Evolutionary conservation across 2,329 filamentous ascomycete genomes (phyloP).

Genomic region (Phoma sp.): DNA sequence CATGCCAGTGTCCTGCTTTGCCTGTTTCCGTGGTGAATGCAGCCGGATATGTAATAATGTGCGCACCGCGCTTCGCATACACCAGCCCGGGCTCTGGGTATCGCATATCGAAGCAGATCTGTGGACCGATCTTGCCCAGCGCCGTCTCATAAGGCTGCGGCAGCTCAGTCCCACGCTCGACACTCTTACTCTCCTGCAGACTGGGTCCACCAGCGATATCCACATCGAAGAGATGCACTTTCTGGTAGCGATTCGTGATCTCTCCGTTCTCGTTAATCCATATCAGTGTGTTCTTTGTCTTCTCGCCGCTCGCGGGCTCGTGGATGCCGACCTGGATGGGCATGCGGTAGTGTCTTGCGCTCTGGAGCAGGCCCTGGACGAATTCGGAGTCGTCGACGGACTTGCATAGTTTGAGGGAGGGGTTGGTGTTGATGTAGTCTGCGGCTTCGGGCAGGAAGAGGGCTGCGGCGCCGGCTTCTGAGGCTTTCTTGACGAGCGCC

Average conservation of each 20-base stretch:
- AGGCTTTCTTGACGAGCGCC: conserved; percentile 73
- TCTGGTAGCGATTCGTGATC: conserved; percentile 75
- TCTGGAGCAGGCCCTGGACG: conserved; percentile 73
- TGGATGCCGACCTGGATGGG: conserved; percentile 89
- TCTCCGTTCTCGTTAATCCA: conserved; percentile 69
- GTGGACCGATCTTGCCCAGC: conserved; percentile 75
- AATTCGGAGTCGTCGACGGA: conserved; percentile 72
- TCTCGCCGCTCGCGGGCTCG: conserved; percentile 52
- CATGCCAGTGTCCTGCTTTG: conserved; percentile 78
- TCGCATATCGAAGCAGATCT: conserved; percentile 90
- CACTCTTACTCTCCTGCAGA: conserved; percentile 69
- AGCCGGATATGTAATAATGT: conserved; percentile 84
- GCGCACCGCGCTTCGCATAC: conserved; percentile 69
- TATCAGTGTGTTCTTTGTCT: conserved; percentile 68
- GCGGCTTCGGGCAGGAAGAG: conserved; percentile 92
- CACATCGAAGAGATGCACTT: conserved; percentile 88
- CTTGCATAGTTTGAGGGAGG: conserved; percentile 71
- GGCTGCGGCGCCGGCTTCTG: conserved; percentile 76
- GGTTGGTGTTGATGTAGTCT: conserved; percentile 79
- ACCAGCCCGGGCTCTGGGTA: conserved; percentile 78
- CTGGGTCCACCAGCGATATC: conserved; percentile 63
- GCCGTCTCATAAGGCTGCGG: conserved; percentile 73
- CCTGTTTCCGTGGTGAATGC: conserved; percentile 91
- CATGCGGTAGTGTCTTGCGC: conserved; percentile 67
- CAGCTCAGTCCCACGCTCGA: conserved; percentile 63